These are phyloP conservation scores for Aureobasidium sp. DNA, from an alignment of 2,329 filamentous ascomycete genomes.

Conservation along the genomic window DNA sequence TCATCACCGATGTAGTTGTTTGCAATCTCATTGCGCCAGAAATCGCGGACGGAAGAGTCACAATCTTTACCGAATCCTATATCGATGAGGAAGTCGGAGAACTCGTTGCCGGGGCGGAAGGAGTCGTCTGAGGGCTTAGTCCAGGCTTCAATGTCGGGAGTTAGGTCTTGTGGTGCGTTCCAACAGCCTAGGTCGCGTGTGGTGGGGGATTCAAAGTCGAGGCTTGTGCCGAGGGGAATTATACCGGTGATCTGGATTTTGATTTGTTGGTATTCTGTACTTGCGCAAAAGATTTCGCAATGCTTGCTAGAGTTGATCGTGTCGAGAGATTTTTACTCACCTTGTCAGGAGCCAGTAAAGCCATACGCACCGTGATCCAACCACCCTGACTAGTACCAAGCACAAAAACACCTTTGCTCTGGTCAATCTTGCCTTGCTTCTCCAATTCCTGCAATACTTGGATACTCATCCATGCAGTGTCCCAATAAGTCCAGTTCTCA, in stretches of 20 bases:
- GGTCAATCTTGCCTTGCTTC: conserved; percentile 41
- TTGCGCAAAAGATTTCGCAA: too few species aligned
- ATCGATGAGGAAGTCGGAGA: conserved; percentile 51
- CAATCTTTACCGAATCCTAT: conserved; percentile 52
- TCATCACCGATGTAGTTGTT: conserved; percentile 55
- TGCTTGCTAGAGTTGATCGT: too few species aligned
- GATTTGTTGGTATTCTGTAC: too few species aligned
- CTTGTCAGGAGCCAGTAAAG: conserved; percentile 53
- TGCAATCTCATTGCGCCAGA: conserved; percentile 50
- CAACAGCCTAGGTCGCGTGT: conserved; percentile 54
- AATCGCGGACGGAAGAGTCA: conserved; percentile 40
- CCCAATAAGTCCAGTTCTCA: conserved; percentile 62
- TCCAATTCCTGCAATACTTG: conserved; percentile 45
- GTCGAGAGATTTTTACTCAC: conserved; percentile 31
- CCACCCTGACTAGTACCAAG: conserved; percentile 61
- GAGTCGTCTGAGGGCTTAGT: conserved; percentile 41
- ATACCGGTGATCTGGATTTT: conserved; percentile 53
- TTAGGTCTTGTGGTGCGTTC: conserved; percentile 44
- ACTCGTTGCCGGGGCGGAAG: conserved; percentile 48
- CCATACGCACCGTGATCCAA: conserved; percentile 59
- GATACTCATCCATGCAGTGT: conserved; percentile 53
- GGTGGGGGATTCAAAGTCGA: conserved; percentile 54
- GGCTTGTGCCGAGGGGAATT: conserved; percentile 57
- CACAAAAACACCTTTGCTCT: conserved; percentile 37
- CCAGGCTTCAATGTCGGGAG: conserved; percentile 44